Conservation (phyloP, 2,329 filamentous ascomycete species). For the Aureobasidium sp. region DNA sequence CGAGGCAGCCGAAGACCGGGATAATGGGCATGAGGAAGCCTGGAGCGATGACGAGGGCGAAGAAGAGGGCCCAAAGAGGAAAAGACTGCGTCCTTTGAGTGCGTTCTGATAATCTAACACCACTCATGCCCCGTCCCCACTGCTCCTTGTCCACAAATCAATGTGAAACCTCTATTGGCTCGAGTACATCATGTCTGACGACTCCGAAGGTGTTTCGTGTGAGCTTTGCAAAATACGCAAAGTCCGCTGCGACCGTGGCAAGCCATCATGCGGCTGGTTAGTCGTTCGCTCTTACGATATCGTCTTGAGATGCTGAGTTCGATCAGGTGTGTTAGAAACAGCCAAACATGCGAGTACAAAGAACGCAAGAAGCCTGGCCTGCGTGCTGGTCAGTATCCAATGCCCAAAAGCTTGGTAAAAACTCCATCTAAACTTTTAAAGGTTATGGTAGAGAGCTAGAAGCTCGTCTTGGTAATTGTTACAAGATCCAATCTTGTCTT, state of each 20-base stretch:
- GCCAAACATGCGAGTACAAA: conserved; percentile 60
- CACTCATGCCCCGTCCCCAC: not conserved
- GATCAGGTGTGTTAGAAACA: conserved; percentile 52
- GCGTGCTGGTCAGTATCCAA: conserved; percentile 38
- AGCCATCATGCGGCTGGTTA: conserved; percentile 65
- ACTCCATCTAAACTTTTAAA: conserved; percentile 5
- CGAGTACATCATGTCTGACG: conserved; percentile 10
- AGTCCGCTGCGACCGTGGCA: conserved; percentile 64
- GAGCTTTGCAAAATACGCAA: conserved; percentile 74
- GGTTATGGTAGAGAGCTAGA: conserved; percentile 56
- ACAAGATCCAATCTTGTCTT: conserved; percentile 25
- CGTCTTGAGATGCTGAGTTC: not conserved
- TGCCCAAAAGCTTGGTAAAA: not conserved
- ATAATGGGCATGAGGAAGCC: conserved; percentile 24
- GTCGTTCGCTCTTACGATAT: not conserved
- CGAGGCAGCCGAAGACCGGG: conserved; percentile 20
- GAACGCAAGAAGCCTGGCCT: conserved; percentile 64
- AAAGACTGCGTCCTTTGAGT: conserved; percentile 30
- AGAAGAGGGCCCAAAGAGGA: conserved; percentile 38
- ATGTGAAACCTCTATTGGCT: not conserved
- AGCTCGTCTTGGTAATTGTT: conserved; percentile 43
- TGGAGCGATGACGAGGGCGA: conserved; percentile 36
- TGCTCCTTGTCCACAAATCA: not conserved
- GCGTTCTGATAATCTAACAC: conserved; percentile 40
- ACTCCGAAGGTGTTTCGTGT: conserved; percentile 43